phyloP scores from a whole-genome alignment of 108 stramenopile genomes.

The Skeletonema grethae region DNA sequence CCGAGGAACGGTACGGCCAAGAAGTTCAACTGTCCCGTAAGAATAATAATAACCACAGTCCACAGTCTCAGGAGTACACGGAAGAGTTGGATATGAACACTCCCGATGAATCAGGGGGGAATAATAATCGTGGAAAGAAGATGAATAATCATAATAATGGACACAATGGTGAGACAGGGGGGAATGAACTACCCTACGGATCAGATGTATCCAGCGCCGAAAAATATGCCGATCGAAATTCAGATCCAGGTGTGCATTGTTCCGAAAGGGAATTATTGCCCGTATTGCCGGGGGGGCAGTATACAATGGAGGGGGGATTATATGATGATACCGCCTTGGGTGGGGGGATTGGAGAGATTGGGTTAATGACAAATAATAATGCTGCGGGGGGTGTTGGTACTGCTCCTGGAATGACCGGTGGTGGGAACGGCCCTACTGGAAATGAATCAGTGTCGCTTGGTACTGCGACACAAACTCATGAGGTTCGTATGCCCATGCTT shows the following conservation, averaged over 20 bases:
- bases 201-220: conserved; percentile 30
- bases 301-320: neutral
- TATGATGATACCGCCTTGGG: neutral
- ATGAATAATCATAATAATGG: neutral
- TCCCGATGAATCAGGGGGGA: neutral
- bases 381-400: neutral
- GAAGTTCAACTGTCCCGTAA: neutral
- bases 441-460: conserved; percentile 58
- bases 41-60: neutral
- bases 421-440: conserved; percentile 3
- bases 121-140: neutral
- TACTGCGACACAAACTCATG: conserved; percentile 88
- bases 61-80: neutral
- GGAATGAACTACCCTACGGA: neutral
- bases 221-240: conserved; percentile 42
- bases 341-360: neutral
- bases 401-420: neutral
- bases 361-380: neutral
- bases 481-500: conserved; percentile 89
- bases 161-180: neutral
- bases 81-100: conserved; percentile 2
- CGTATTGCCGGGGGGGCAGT: conserved; percentile 1
- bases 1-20: neutral
- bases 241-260: conserved; percentile 37
- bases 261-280: conserved; percentile 16